phyloP scores from a whole-genome alignment of 2,329 filamentous ascomycete species.

The Colletotrichum orbiculare region DNA sequence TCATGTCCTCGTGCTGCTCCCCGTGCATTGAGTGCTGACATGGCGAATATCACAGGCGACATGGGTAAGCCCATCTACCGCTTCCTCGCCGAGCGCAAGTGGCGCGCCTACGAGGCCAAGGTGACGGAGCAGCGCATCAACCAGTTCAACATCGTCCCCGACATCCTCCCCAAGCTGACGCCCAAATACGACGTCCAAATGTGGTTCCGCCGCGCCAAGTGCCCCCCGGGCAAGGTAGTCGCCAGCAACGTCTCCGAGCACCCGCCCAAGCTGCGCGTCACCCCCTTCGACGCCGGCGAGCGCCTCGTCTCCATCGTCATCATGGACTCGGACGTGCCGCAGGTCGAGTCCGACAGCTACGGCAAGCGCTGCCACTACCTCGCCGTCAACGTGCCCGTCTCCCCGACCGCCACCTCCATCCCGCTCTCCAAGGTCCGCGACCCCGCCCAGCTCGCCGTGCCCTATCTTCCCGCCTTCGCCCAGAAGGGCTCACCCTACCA shows the following conservation, averaged over 20 bases:
- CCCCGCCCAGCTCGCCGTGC: constrained; percentile 74
- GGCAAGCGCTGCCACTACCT: constrained; percentile 88
- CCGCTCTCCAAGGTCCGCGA: constrained; percentile 71
- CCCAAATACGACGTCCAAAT: constrained; percentile 84
- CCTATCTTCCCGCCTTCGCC: constrained; percentile 87
- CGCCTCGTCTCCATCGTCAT: constrained; percentile 87
- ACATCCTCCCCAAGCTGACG: constrained; percentile 84
- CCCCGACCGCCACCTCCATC: constrained; percentile 66
- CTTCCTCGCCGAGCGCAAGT: constrained; percentile 86
- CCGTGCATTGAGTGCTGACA: constrained; percentile 17
- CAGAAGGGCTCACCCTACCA: constrained; percentile 95
- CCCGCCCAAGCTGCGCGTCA: constrained; percentile 81
- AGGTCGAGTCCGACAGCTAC: constrained; percentile 79
- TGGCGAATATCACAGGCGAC: constrained; percentile 69
- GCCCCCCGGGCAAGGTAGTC: constrained; percentile 83
- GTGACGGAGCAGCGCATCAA: constrained; percentile 86
- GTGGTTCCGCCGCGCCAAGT: constrained; percentile 76
- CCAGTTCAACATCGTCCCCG: constrained; percentile 89
- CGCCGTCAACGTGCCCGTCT: constrained; percentile 71
- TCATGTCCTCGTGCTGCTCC: background rate
- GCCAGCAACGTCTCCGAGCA: constrained; percentile 78
- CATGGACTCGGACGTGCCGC: constrained; percentile 90
- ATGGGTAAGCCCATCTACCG: constrained; percentile 98
- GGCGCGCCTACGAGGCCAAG: constrained; percentile 83
- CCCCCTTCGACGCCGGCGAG: constrained; percentile 84